These are phyloP conservation scores for Plantago lanceolata DNA, from an alignment of 305 asterid genomes.

Conservation along the genomic window DNA sequence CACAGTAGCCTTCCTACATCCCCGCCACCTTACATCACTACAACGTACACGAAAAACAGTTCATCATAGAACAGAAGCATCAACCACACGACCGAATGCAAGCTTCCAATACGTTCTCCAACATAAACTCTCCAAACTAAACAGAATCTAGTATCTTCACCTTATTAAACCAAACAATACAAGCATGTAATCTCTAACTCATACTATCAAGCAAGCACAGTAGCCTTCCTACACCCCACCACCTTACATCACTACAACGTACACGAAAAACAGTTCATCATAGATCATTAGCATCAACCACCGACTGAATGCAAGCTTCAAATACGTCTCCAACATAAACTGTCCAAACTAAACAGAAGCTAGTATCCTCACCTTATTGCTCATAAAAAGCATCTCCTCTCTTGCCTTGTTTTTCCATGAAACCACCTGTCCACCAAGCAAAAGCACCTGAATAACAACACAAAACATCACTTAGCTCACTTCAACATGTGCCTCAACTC, in stretches of 20 bases:
- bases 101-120: not conserved
- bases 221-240: not conserved
- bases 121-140: not conserved
- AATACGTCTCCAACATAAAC: not conserved
- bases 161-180: slow-evolving; percentile 42
- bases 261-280: not conserved
- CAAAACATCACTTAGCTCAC: slow-evolving; percentile 10
- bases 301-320: not conserved
- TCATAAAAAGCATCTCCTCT: slow-evolving; percentile 66
- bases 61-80: not conserved
- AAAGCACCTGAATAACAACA: slow-evolving; percentile 51
- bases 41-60: not conserved
- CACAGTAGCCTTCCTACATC: not conserved
- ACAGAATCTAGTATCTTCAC: slow-evolving; percentile 30
- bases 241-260: not conserved
- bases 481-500: slow-evolving; percentile 10
- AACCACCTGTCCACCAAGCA: slow-evolving; percentile 68
- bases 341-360: not conserved
- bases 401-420: slow-evolving; percentile 81
- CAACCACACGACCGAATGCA: not conserved
- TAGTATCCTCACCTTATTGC: slow-evolving; percentile 53
- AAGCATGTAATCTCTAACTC: not conserved
- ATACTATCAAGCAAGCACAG: not conserved
- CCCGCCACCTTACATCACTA: not conserved
- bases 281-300: not conserved